Conservation (phyloP, 2,329 filamentous ascomycete species). For the Westerdykella aurantiaca region DNA sequence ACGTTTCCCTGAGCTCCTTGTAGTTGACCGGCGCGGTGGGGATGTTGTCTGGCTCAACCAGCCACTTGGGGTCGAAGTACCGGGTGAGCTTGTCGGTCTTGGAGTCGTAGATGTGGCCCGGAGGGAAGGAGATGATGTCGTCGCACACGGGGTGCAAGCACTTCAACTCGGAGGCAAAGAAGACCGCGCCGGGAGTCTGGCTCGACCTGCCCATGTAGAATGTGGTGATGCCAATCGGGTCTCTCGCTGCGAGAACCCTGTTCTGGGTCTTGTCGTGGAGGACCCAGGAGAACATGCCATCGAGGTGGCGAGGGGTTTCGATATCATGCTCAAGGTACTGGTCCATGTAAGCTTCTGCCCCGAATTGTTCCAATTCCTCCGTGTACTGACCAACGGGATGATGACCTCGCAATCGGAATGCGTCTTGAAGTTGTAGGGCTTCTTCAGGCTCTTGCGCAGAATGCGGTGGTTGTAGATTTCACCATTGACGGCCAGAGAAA, state of each 20-base stretch:
- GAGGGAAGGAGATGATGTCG: slow-evolving; percentile 88
- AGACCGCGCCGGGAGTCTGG: slow-evolving; percentile 73
- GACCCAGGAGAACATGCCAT: slow-evolving; percentile 99
- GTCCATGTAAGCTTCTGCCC: slow-evolving; percentile 14
- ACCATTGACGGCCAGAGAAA: slow-evolving; percentile 94
- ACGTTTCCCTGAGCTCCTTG: slow-evolving; percentile 69
- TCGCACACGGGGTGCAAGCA: slow-evolving; percentile 90
- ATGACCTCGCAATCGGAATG: slow-evolving; percentile 98
- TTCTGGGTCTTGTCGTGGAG: slow-evolving; percentile 94
- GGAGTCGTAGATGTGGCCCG: slow-evolving; percentile 94
- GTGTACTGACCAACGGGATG: slow-evolving; percentile 74
- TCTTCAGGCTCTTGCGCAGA: slow-evolving; percentile 79
- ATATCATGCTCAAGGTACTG: slow-evolving; percentile 89
- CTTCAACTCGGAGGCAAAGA: slow-evolving; percentile 97
- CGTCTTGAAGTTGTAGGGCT: slow-evolving; percentile 93
- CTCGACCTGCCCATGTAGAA: slow-evolving; percentile 93
- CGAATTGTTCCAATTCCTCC: not conserved
- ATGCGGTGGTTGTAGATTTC: slow-evolving; percentile 99
- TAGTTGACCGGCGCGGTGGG: slow-evolving; percentile 78
- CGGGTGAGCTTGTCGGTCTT: slow-evolving; percentile 76
- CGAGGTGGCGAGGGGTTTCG: slow-evolving; percentile 86
- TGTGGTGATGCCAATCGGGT: slow-evolving; percentile 94
- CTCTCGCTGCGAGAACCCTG: slow-evolving; percentile 85
- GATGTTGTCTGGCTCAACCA: slow-evolving; percentile 71
- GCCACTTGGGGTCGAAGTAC: slow-evolving; percentile 88